Percentiles rank a stretch among this genome's conserved stretches.
Evolutionary conservation across 306 rosid genomes (phyloP).

Genomic region (Lathyrus sativus): DNA sequence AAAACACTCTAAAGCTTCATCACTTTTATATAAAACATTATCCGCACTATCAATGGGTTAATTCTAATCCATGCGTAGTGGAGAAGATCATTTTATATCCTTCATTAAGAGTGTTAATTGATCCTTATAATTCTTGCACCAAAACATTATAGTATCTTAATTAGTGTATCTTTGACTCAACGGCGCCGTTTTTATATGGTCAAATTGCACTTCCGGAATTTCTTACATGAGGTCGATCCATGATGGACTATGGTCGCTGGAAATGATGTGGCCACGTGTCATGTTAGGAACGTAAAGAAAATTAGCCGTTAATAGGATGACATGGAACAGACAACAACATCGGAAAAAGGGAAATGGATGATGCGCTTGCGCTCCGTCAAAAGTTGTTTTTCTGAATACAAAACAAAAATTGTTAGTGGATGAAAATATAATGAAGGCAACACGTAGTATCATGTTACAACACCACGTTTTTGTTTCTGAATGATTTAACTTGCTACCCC

Average conservation of each 20-base stretch:
- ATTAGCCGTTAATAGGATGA: slow-evolving; percentile 72
- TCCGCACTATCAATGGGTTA: not conserved
- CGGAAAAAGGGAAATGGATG: slow-evolving; percentile 28
- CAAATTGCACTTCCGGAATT: slow-evolving; percentile 32
- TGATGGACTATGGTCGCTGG: not conserved
- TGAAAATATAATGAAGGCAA: no score
- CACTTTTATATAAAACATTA: not conserved
- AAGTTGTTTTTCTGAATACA: slow-evolving; percentile 5
- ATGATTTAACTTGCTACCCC: no score
- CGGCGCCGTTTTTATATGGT: slow-evolving; percentile 44
- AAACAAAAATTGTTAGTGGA: not conserved
- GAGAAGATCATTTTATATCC: no score
- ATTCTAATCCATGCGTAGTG: not conserved
- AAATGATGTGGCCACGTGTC: slow-evolving; percentile 55
- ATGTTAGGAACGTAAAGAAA: slow-evolving; percentile 33
- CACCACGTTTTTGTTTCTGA: no score
- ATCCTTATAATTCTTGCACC: not conserved
- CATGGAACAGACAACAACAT: slow-evolving; percentile 38
- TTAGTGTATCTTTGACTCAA: slow-evolving; percentile 35
- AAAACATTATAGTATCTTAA: no score
- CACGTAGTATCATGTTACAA: no score
- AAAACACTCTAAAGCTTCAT: not conserved
- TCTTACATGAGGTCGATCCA: not conserved
- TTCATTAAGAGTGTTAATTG: not conserved
- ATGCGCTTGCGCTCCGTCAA: slow-evolving; percentile 13